phyloP scores from a whole-genome alignment of 306 rosid genomes.

The Citrullus amarus region DNA sequence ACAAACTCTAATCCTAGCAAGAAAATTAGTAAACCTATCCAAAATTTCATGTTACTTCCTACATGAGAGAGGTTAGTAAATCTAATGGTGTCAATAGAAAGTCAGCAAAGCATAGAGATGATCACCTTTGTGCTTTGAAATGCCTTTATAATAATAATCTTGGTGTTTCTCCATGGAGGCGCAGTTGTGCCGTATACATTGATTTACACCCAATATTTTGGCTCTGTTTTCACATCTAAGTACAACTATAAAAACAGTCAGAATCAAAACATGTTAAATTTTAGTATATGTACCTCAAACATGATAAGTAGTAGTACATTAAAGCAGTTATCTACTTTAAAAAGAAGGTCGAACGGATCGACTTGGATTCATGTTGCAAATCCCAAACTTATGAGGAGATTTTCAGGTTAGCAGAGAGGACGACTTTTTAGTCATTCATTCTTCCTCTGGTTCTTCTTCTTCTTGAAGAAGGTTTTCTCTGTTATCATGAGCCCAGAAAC shows the following conservation, averaged over 20 bases:
- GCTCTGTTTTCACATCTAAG: background rate
- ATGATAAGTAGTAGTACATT: background rate
- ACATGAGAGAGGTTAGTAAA: background rate
- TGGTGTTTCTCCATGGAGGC: background rate
- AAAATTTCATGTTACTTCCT: background rate
- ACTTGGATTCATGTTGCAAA: conserved; percentile 1
- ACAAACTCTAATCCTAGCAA: background rate
- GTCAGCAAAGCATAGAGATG: background rate
- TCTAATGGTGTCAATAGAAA: background rate
- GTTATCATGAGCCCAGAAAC: conserved; percentile 99
- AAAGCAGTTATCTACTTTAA: conserved; percentile 4
- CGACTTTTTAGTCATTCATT: conserved; percentile 16
- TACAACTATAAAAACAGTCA: background rate
- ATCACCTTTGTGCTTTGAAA: background rate
- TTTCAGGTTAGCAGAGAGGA: conserved; percentile 2
- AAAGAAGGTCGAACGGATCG: background rate
- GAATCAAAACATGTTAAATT: background rate
- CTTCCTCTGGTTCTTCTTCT: conserved; percentile 98
- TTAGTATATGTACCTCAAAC: conserved; percentile 10
- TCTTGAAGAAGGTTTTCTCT: conserved; percentile 99
- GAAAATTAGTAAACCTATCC: background rate
- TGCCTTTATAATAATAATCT: background rate
- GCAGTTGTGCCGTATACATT: background rate
- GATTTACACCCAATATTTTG: conserved; percentile 1
- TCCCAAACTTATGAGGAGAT: background rate